phyloP scores from a whole-genome alignment of 2,329 filamentous ascomycete species.

The Fusarium sterilihyphosum region DNA sequence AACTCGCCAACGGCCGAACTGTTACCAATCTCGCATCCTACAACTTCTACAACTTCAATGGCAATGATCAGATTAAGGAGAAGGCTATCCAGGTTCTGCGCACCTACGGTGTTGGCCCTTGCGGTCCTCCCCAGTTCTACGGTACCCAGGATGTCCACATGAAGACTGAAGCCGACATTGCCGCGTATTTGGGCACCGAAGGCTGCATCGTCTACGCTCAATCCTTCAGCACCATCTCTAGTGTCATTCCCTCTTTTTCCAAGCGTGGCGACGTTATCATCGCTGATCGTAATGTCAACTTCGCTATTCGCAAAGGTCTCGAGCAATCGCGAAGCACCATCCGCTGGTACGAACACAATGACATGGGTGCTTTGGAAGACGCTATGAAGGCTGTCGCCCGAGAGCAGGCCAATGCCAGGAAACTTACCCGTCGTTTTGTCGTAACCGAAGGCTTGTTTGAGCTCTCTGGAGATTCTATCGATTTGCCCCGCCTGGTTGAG shows the following conservation, averaged over 20 bases:
- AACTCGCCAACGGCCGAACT: conserved; percentile 86
- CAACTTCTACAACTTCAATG: conserved; percentile 98
- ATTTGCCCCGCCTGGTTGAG: conserved; percentile 90
- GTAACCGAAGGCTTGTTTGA: conserved; percentile 97
- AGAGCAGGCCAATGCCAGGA: conserved; percentile 86
- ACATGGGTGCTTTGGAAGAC: conserved; percentile 91
- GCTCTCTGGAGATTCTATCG: conserved; percentile 82
- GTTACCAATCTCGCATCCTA: conserved; percentile 94
- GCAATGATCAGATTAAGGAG: conserved; percentile 91
- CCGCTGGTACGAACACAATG: conserved; percentile 94
- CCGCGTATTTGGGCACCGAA: conserved; percentile 85
- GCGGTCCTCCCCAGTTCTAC: conserved; percentile 97
- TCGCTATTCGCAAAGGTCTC: conserved; percentile 91
- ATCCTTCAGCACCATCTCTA: conserved; percentile 95
- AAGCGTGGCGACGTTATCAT: conserved; percentile 98
- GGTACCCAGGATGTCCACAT: conserved; percentile 98
- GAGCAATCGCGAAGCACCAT: conserved; percentile 93
- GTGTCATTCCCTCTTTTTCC: conserved; percentile 94
- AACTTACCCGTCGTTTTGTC: conserved; percentile 91
- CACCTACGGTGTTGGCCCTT: conserved; percentile 95
- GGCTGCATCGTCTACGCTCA: conserved; percentile 96
- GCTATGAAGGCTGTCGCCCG: conserved; percentile 86
- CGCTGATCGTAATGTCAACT: conserved; percentile 92
- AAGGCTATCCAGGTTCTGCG: conserved; percentile 94
- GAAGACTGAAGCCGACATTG: conserved; percentile 94